Base-by-base conservation (phyloP, 2,329 filamentous ascomycete species). In the Scopulariopsis brevicaulis region DNA sequence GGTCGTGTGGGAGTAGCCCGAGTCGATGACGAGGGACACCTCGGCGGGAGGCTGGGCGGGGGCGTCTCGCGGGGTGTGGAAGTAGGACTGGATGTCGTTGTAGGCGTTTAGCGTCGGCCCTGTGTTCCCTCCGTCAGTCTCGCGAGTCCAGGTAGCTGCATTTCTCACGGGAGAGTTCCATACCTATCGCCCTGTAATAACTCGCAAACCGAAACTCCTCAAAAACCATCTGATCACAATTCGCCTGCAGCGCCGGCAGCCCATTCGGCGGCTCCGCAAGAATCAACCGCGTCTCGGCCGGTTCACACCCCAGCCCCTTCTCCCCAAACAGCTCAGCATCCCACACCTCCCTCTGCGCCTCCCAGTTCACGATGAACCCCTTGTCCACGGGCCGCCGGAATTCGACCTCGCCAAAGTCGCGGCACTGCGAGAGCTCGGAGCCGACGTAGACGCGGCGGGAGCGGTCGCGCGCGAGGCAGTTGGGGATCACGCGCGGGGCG, bases 221-320 rank as follows among this genome's bases (percentile, higher is more conserved):
- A 75, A 99, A 97, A 1, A 97, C 83, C 67, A 99, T 90, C 74
- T 99, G 93, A 67, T 99, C 94, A 64, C 90, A 91, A 69, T 96
- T 94, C 46, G 86, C 83, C 71, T 96, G 91, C 62, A 99, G 73
- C 14, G 85, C 84, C 0, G 87, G 85, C 58, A 96, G 79, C 4
- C 86, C 85, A 71, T 95, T 96, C 4, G 91, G 87, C 53, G 90
- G 87, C 70, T 99, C 94, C 1, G 89, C 85, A 55, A 97, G 79
- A 4, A 99, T 74, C 59, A 99, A 73, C 54, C 90, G 86, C n/a
- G 90, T 94, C 58, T 93, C 86, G 57, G 80, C 76, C 0, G 93
- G 89, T 64, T 95, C 86, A 69, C 87, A 90, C 65, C 77, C 80
- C 64, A 84, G 73, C 32, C 79, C 77, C 37, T 11, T 56, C 59